A percentile compares a stretch with the other conserved stretches of the same genome.
phyloP scores from a whole-genome alignment of 208 protist genomes.

The Leishmania gerbilli region DNA sequence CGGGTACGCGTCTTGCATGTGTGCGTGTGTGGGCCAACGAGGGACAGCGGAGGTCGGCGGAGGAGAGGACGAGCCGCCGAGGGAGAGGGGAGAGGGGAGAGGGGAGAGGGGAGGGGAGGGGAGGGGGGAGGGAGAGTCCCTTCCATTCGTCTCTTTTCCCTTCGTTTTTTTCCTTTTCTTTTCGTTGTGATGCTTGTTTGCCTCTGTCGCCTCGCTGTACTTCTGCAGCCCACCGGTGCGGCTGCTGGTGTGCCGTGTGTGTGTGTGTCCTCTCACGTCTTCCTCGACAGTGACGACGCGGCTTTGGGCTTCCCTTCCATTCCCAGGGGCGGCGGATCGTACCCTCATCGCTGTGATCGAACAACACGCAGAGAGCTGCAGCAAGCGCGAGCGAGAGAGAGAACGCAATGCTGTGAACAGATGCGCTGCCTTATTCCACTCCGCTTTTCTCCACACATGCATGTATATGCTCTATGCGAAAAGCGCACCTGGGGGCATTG shows the following conservation, averaged over 20 bases:
- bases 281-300: background rate
- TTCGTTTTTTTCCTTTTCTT: background rate
- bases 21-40: background rate
- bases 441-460: background rate
- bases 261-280: background rate
- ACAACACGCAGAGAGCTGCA: background rate
- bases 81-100: background rate
- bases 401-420: background rate
- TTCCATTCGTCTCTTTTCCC: background rate
- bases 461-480: background rate
- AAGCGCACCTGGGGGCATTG: background rate
- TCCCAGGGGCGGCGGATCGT: background rate
- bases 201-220: background rate
- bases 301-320: background rate
- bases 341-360: background rate
- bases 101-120: no score
- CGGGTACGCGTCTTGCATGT: background rate
- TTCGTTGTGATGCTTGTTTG: background rate
- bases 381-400: background rate
- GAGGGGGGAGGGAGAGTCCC: background rate
- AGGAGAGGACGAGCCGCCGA: background rate
- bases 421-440: background rate
- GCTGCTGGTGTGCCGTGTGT: background rate
- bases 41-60: no score
- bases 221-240: no score